Evolutionary conservation across 2,329 filamentous ascomycete genomes (phyloP).

Genomic region (Trichoderma sp.): DNA sequence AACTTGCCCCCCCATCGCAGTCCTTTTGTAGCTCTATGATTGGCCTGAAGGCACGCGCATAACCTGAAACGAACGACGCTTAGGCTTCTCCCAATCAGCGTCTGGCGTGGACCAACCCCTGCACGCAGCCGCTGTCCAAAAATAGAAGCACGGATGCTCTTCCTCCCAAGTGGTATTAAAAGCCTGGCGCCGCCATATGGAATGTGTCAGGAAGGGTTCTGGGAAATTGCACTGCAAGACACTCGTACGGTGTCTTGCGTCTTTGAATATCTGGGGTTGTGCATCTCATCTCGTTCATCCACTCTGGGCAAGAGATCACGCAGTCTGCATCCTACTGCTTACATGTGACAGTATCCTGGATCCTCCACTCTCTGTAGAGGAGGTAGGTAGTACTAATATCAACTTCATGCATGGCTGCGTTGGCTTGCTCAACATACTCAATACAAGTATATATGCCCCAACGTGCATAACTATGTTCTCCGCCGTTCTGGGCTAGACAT

Average conservation of each 20-base stretch:
- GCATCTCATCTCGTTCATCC: not conserved
- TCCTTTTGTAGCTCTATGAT: slow-evolving; percentile 20
- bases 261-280: not conserved
- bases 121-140: slow-evolving; percentile 25
- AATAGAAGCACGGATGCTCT: slow-evolving; percentile 26
- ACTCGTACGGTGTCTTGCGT: not conserved
- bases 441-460: not conserved
- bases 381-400: not conserved
- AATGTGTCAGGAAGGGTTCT: not conserved
- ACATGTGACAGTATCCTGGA: slow-evolving; percentile 4
- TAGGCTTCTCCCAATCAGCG: slow-evolving; percentile 26
- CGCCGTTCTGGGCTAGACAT: not conserved
- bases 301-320: slow-evolving; percentile 13
- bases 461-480: too few species aligned
- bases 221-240: slow-evolving; percentile 2
- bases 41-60: slow-evolving; percentile 28
- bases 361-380: not conserved
- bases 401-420: not conserved
- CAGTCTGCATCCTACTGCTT: not conserved
- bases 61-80: slow-evolving; percentile 31
- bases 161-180: slow-evolving; percentile 4
- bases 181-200: not conserved
- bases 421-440: not conserved
- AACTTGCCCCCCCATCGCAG: not conserved
- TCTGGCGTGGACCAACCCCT: not conserved